Percentiles rank a stretch among this genome's conserved stretches.
Evolutionary conservation across 306 rosid genomes (phyloP).

Genomic region (Casuarina equisetifolia): DNA sequence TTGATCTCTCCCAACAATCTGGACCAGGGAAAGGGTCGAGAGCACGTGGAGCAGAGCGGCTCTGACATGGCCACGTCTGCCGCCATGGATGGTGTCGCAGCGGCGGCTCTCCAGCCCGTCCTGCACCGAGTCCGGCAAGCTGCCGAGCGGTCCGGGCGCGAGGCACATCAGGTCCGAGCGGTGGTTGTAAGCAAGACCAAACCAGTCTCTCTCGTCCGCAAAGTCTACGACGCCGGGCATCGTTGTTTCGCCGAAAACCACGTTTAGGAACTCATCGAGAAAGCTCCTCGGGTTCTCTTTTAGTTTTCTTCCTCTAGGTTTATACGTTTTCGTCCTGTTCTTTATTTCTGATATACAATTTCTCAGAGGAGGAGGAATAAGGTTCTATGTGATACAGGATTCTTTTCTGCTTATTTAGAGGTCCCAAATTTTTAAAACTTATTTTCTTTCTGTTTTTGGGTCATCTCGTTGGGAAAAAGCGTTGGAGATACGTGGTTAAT

Average conservation of each 20-base stretch:
- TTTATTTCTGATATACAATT: neutral
- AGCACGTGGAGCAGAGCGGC: neutral
- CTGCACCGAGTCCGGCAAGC: slow-evolving; percentile 62
- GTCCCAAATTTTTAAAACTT: neutral
- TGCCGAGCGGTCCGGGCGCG: slow-evolving; percentile 57
- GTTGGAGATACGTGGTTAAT: no score
- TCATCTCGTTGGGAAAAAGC: neutral
- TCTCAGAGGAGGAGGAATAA: neutral
- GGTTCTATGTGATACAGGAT: neutral
- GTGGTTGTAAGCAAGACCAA: slow-evolving; percentile 94
- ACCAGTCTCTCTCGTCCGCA: slow-evolving; percentile 55
- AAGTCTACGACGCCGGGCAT: slow-evolving; percentile 86
- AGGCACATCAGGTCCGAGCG: slow-evolving; percentile 47
- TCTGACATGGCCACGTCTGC: slow-evolving; percentile 46
- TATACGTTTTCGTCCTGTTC: neutral
- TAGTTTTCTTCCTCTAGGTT: neutral
- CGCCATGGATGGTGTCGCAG: slow-evolving; percentile 37
- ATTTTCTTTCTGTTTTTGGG: neutral
- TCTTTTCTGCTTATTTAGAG: neutral
- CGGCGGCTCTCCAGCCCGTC: slow-evolving; percentile 51
- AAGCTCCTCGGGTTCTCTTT: slow-evolving; percentile 69
- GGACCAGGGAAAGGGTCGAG: neutral
- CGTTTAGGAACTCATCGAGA: slow-evolving; percentile 76
- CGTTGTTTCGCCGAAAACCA: slow-evolving; percentile 90
- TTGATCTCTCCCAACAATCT: slow-evolving; percentile 16